Percentiles rank a stretch among this genome's conserved stretches.
These are phyloP conservation scores for Nicotiana otophora DNA, from an alignment of 257 asterid genomes.

Conservation along the genomic window DNA sequence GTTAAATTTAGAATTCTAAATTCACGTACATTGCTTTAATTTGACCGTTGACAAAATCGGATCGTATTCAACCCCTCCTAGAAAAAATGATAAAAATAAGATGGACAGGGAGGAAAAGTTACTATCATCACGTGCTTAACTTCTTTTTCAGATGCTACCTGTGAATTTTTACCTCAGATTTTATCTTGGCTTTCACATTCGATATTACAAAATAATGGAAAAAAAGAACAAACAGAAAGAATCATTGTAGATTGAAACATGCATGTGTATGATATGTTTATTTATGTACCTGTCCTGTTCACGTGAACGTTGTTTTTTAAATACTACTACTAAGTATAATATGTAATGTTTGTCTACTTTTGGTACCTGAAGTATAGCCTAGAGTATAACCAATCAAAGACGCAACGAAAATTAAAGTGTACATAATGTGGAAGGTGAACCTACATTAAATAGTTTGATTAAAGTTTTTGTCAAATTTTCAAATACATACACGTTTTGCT, in stretches of 20 bases:
- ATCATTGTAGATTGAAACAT: background rate
- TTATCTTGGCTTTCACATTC: background rate
- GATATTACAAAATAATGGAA: background rate
- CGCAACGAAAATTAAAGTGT: background rate
- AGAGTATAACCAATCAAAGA: background rate
- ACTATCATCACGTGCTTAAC: background rate
- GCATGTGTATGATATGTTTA: background rate
- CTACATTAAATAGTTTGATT: background rate
- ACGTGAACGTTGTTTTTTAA: background rate
- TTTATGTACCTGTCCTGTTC: background rate
- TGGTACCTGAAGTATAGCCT: background rate
- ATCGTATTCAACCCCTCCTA: too few relatives aligned
- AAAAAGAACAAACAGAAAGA: background rate
- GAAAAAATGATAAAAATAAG: background rate
- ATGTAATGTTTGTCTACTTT: background rate
- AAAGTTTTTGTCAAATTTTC: background rate
- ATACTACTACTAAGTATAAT: too few relatives aligned
- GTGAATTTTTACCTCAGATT: background rate
- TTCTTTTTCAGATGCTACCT: background rate
- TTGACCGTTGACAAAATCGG: too few relatives aligned
- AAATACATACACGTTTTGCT: background rate
- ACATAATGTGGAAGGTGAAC: background rate
- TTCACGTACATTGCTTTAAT: too few relatives aligned
- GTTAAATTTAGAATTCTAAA: too few relatives aligned
- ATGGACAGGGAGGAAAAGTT: background rate